phyloP scores from a whole-genome alignment of 1,284 basidiomycete species.

The Ceratorhiza oryzae-sativae region DNA sequence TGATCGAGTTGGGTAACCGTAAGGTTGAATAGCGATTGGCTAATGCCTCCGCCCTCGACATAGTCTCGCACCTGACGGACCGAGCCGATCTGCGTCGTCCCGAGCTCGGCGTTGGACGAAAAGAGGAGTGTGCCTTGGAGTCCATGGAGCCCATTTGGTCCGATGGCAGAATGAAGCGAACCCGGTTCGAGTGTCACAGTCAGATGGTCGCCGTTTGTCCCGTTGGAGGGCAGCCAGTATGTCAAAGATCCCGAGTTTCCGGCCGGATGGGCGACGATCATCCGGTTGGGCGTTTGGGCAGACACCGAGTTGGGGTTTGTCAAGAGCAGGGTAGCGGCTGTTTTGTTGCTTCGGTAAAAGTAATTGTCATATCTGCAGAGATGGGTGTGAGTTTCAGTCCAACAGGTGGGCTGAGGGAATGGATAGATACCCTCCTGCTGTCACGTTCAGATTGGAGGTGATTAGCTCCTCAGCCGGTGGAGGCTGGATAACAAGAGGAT shows the following conservation, averaged over 20 bases:
- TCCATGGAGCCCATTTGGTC: constrained; percentile 15
- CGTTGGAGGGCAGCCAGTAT: constrained; percentile 1
- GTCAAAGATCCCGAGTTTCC: constrained; percentile 18
- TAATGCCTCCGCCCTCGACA: constrained; percentile 21
- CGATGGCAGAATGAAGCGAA: constrained; percentile 10
- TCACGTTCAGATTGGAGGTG: neutral
- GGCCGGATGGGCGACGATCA: constrained; percentile 18
- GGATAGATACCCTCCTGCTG: constrained; percentile 10
- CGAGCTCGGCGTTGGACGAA: constrained; percentile 16
- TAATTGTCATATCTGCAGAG: constrained; percentile 15
- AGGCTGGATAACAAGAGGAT: constrained; percentile 5
- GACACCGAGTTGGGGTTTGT: constrained; percentile 7
- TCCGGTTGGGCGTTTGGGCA: constrained; percentile 11
- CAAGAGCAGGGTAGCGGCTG: constrained; percentile 1
- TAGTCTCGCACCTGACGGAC: constrained; percentile 11
- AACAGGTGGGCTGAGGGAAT: neutral
- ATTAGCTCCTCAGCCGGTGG: neutral
- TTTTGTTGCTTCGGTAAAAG: constrained; percentile 21
- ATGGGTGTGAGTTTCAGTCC: neutral
- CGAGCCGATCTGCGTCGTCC: constrained; percentile 21
- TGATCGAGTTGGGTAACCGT: constrained; percentile 23
- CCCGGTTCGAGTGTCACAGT: constrained; percentile 12
- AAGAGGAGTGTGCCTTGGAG: constrained; percentile 21
- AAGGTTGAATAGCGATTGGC: constrained; percentile 22
- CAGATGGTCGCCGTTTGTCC: neutral